These are phyloP conservation scores for Yarrowia sp. DNA, from an alignment of 805 yeast genomes.

Conservation along the genomic window DNA sequence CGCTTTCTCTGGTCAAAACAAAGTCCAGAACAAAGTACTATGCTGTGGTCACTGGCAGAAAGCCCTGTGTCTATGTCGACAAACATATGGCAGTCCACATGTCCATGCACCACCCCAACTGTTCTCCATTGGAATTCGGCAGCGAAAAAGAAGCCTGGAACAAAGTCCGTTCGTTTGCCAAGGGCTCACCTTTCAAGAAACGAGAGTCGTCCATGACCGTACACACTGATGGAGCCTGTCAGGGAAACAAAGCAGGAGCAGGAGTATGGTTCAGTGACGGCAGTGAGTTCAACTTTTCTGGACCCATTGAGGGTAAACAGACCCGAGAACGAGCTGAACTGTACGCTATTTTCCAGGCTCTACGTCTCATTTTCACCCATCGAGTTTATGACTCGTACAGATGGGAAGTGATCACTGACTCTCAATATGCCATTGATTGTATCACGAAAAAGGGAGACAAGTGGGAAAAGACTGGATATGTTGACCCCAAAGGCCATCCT, in stretches of 20 bases:
- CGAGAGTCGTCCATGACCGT: not conserved
- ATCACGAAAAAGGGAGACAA: not conserved
- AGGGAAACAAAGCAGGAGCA: not conserved
- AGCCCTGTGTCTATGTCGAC: slow-evolving; percentile 4
- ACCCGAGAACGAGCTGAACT: not conserved
- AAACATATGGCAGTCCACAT: slow-evolving; percentile 13
- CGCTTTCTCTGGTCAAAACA: not conserved
- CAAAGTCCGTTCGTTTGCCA: slow-evolving; percentile 7
- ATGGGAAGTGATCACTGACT: not conserved
- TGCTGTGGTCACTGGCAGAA: slow-evolving; percentile 1
- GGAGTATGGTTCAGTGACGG: slow-evolving; percentile 4
- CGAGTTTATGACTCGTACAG: not conserved
- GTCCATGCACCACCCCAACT: slow-evolving; percentile 6
- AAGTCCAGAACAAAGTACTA: not conserved
- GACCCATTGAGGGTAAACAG: not conserved
- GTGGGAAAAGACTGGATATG: not conserved
- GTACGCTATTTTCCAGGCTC: not conserved
- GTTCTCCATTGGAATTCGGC: not conserved
- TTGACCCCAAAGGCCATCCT: not conserved
- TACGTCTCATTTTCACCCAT: not conserved
- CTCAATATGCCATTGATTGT: not conserved
- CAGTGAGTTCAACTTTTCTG: slow-evolving; percentile 11
- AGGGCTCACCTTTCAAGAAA: slow-evolving; percentile 4
- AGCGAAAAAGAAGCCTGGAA: slow-evolving; percentile 12
- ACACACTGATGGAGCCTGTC: slow-evolving; percentile 1